Evolutionary conservation across 1,284 basidiomycete genomes (phyloP), one percentile per base, ranked within the genome.

Genomic region (Malassezia yamatoensis): DNA sequence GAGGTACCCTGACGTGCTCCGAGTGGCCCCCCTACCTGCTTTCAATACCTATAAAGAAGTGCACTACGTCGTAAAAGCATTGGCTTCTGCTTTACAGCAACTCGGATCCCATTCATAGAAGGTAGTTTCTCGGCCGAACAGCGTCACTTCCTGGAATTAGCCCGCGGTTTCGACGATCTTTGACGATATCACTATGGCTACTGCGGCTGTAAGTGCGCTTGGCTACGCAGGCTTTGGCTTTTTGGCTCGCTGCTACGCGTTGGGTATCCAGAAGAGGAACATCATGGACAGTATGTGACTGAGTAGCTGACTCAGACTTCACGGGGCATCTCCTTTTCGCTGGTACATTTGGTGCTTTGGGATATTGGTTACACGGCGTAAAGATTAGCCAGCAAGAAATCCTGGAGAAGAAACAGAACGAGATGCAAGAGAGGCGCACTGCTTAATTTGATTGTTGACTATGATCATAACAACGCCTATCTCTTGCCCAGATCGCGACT

Each of bases 181-280:
- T 45, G 24, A 45, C 43, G 43, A 32, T 34, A 34, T 29, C 37
- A 29, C 24, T 21, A 58, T 58, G 55, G 41, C 41, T 24, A 34
- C 55, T 46, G 55, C 55, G 20, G 55, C 51, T 49, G 21, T 53
- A 41, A 71, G 65, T 60, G 70, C 69, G 47, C 61, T 72, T 41
- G 68, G 71, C 16, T 74, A 68, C 51, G 68, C 71, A 36, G 64
- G 68, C 9, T 58, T 72, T 43, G 71, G 71, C 10, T 72, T 74
- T 58, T 51, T 70, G 35, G 70, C 71, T 46, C 64, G 71, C 32
- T 72, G 68, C 64, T 72, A 68, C 39, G 68, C 67, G 5, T 65
- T 74, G 16, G 71, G 70, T 46, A 53, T 74, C 41, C 71, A 74
- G 59, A 70, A 69, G 64, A 53, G 71, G 32, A 72, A 72, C 62